phyloP scores from a whole-genome alignment of 2,329 filamentous ascomycete genomes.

The Emergomyces pasteurianus region DNA sequence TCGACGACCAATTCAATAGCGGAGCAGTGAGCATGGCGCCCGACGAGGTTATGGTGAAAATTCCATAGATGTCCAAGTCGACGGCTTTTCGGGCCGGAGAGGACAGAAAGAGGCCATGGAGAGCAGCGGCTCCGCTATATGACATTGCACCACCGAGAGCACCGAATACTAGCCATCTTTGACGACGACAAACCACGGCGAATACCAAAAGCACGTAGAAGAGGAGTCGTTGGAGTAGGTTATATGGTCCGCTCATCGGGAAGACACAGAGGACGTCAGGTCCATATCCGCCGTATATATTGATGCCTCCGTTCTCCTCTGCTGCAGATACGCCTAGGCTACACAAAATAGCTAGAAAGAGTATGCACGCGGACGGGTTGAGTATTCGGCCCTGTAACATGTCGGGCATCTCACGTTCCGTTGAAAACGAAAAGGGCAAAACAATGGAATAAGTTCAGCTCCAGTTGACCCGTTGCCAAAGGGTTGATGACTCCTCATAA shows the following conservation, averaged over 20 bases:
- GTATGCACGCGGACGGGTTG: not conserved
- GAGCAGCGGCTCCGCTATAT: slow-evolving; percentile 14
- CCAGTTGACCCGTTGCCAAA: not conserved
- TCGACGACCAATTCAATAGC: slow-evolving; percentile 14
- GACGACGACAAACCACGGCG: slow-evolving; percentile 13
- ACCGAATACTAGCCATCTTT: slow-evolving; percentile 17
- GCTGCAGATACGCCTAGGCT: not conserved
- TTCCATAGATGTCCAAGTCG: slow-evolving; percentile 13
- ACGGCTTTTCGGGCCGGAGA: slow-evolving; percentile 10
- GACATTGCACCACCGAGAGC: slow-evolving; percentile 16
- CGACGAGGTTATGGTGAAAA: slow-evolving; percentile 14
- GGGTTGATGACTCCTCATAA: not conserved
- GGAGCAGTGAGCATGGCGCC: slow-evolving; percentile 5
- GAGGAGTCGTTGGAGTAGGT: slow-evolving; percentile 15
- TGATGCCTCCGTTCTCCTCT: not conserved
- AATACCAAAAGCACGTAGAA: slow-evolving; percentile 17
- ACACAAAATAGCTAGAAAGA: not conserved
- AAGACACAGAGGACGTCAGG: slow-evolving; percentile 9
- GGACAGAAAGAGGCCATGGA: slow-evolving; percentile 15
- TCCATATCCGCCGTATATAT: not conserved
- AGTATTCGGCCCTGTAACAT: not conserved
- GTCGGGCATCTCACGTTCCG: not conserved
- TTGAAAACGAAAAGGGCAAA: not conserved
- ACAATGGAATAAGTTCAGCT: not conserved
- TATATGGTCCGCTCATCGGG: slow-evolving; percentile 15